These are phyloP conservation scores for Agrocybe pediades DNA, from an alignment of 768 basidiomycete species.

Conservation along the genomic window DNA sequence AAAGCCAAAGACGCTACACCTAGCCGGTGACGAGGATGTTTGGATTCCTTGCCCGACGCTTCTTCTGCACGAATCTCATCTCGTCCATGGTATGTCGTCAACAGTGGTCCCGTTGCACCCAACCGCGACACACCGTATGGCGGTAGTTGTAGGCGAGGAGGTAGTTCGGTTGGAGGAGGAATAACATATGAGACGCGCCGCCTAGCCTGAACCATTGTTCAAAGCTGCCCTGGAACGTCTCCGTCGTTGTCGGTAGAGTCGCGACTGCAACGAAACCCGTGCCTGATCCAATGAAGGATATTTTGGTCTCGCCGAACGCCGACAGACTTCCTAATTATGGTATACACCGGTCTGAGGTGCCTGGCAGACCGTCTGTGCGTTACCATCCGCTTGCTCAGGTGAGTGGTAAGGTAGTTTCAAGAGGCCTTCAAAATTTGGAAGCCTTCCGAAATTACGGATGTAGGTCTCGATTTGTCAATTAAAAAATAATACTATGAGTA, in stretches of 20 bases:
- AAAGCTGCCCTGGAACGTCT: not conserved
- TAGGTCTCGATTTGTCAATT: too few relatives aligned
- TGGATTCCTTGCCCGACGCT: constrained; percentile 24
- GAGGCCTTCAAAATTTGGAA: too few relatives aligned
- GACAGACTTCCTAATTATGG: not conserved
- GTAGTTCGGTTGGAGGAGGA: constrained; percentile 64
- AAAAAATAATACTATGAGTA: too few relatives aligned
- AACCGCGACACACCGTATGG: constrained; percentile 60
- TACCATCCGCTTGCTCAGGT: too few relatives aligned
- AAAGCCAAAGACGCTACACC: constrained; percentile 87
- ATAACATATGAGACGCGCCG: constrained; percentile 88
- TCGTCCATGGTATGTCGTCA: constrained; percentile 41
- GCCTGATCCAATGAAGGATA: not conserved
- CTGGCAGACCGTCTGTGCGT: too few relatives aligned
- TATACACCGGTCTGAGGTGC: not conserved
- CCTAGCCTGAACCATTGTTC: constrained; percentile 41
- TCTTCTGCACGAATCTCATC: constrained; percentile 6
- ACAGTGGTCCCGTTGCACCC: constrained; percentile 70
- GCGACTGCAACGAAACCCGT: not conserved
- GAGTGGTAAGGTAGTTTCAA: too few relatives aligned
- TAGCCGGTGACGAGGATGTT: constrained; percentile 82
- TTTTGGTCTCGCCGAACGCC: not conserved
- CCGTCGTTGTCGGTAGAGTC: not conserved
- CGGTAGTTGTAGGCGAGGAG: constrained; percentile 73
- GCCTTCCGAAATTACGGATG: too few relatives aligned